phyloP scores from a whole-genome alignment of 768 basidiomycete species.

The Tylopilus sp. region DNA sequence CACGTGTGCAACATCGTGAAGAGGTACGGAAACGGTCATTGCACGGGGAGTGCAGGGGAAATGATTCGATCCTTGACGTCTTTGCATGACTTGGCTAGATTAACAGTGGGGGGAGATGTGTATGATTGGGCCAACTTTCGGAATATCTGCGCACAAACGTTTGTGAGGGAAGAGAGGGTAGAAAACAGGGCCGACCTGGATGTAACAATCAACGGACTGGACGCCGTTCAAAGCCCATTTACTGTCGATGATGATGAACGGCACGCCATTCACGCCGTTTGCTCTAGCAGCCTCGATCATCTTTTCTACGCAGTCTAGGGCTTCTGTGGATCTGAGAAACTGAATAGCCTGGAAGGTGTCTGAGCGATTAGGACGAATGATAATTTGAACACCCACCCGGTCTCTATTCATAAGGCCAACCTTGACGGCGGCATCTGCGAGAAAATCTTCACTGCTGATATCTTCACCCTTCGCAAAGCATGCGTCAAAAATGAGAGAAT shows the following conservation, averaged over 20 bases:
- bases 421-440: slow-evolving; percentile 36
- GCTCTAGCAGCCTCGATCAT: slow-evolving; percentile 39
- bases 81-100: slow-evolving; percentile 15
- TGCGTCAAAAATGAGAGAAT: slow-evolving; percentile 37
- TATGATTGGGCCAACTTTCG: slow-evolving; percentile 28
- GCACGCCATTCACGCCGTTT: slow-evolving; percentile 49
- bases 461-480: slow-evolving; percentile 41
- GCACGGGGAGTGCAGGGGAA: slow-evolving; percentile 17
- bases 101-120: slow-evolving; percentile 1
- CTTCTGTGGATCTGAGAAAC: slow-evolving; percentile 41
- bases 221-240: slow-evolving; percentile 46
- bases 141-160: slow-evolving; percentile 24
- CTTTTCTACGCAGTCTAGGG: slow-evolving; percentile 37
- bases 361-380: background rate
- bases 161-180: background rate
- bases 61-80: slow-evolving; percentile 21
- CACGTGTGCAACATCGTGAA: background rate
- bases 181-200: slow-evolving; percentile 29
- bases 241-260: slow-evolving; percentile 46
- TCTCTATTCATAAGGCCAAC: slow-evolving; percentile 38
- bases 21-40: slow-evolving; percentile 14
- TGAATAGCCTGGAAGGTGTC: slow-evolving; percentile 29
- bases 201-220: slow-evolving; percentile 39
- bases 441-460: slow-evolving; percentile 32
- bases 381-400: slow-evolving; percentile 28